These are phyloP conservation scores for Tuber indicum DNA, from an alignment of 495 filamentous ascomycete species.

Conservation along the genomic window DNA sequence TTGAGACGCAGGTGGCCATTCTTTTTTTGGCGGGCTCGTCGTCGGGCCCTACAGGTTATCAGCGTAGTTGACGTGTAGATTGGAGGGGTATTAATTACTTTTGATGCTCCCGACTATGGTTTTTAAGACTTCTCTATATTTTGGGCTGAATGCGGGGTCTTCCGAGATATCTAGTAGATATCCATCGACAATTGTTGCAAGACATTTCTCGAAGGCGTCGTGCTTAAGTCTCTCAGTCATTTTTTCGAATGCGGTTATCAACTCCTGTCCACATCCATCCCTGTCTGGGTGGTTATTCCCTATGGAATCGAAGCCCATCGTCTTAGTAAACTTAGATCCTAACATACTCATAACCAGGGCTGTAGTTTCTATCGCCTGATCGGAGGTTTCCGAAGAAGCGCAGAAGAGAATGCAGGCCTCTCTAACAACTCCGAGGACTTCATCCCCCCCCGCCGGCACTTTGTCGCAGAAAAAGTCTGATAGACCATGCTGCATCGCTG, in stretches of 20 bases:
- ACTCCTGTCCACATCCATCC: slow-evolving; percentile 7
- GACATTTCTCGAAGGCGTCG: slow-evolving; percentile 12
- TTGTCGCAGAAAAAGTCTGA: background rate
- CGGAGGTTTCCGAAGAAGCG: slow-evolving; percentile 18
- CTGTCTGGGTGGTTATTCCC: background rate
- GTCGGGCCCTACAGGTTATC: slow-evolving; percentile 21
- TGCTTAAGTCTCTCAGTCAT: slow-evolving; percentile 15
- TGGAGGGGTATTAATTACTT: slow-evolving; percentile 5
- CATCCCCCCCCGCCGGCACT: background rate
- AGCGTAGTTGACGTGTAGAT: background rate
- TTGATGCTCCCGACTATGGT: slow-evolving; percentile 24
- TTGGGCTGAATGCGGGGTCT: background rate
- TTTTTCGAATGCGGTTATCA: slow-evolving; percentile 11
- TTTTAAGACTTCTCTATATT: slow-evolving; percentile 29
- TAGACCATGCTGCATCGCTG: background rate
- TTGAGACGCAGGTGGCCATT: slow-evolving; percentile 10
- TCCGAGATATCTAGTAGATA: slow-evolving; percentile 12
- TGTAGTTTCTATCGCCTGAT: slow-evolving; percentile 29
- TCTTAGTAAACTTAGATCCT: slow-evolving; percentile 8
- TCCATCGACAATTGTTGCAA: slow-evolving; percentile 16
- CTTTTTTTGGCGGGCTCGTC: slow-evolving; percentile 5
- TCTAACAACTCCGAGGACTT: background rate
- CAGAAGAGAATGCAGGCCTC: slow-evolving; percentile 30
- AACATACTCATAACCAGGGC: slow-evolving; percentile 26
- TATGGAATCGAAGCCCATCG: background rate